A percentile compares a stretch with the other conserved stretches of the same genome.
phyloP scores from a whole-genome alignment of 1,284 basidiomycete species.

The Boletus mariae region DNA sequence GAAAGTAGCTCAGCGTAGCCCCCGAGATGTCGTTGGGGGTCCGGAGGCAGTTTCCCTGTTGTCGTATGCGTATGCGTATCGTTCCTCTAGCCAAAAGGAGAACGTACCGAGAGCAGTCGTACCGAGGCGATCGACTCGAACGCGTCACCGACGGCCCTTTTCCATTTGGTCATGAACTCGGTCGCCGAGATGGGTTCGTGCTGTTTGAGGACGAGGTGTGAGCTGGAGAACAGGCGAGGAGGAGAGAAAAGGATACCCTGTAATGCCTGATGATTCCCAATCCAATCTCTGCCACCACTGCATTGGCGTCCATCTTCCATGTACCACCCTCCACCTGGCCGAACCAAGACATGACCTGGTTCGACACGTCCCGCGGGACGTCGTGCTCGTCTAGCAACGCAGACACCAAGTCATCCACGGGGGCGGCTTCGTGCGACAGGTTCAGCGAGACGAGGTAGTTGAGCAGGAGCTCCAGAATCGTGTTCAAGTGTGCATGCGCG shows the following conservation, averaged over 20 bases:
- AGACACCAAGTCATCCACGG: constrained; percentile 51
- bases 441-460: constrained; percentile 62
- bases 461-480: constrained; percentile 70
- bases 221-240: background rate
- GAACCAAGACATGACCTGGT: constrained; percentile 78
- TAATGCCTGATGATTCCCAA: constrained; percentile 64
- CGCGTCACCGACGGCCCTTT: constrained; percentile 64
- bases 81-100: background rate
- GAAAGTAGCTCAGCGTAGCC: constrained; percentile 60
- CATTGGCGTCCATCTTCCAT: constrained; percentile 63
- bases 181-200: constrained; percentile 53
- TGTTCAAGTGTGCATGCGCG: constrained; percentile 58
- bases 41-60: constrained; percentile 70
- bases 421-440: constrained; percentile 45
- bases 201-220: constrained; percentile 32
- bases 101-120: constrained; percentile 59
- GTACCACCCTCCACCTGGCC: constrained; percentile 52
- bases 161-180: constrained; percentile 67
- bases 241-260: constrained; percentile 42
- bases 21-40: constrained; percentile 29
- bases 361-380: constrained; percentile 54
- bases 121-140: constrained; percentile 61
- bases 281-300: constrained; percentile 65
- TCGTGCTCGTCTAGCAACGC: constrained; percentile 74
- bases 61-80: background rate